Conservation (phyloP, 2,329 filamentous ascomycete genomes). For the Paecilomyces dactylethromorphus region DNA sequence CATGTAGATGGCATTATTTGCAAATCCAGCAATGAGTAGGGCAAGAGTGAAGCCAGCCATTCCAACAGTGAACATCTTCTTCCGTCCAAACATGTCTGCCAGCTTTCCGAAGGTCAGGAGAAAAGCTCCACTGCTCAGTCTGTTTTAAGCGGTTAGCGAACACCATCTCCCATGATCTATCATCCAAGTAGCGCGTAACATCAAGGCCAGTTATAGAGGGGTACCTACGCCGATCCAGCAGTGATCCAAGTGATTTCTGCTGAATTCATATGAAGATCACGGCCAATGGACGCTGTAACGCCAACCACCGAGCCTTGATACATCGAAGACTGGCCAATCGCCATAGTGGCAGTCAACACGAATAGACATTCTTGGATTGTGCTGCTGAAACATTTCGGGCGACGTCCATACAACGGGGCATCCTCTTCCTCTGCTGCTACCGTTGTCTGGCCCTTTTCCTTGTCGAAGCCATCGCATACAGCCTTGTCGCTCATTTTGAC, state of each 20-base stretch:
- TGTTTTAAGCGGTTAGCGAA: conserved; percentile 15
- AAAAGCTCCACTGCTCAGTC: conserved; percentile 57
- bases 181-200: neutral
- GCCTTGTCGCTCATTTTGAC: neutral
- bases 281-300: conserved; percentile 55
- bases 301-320: conserved; percentile 54
- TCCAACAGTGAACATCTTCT: conserved; percentile 53
- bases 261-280: conserved; percentile 56
- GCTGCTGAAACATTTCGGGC: conserved; percentile 49
- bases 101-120: conserved; percentile 61
- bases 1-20: conserved; percentile 51
- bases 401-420: neutral
- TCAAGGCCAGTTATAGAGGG: neutral
- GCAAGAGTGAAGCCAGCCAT: conserved; percentile 55
- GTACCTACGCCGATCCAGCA: conserved; percentile 50
- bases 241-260: conserved; percentile 63
- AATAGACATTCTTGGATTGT: conserved; percentile 60
- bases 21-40: conserved; percentile 53
- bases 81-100: conserved; percentile 61
- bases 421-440: neutral
- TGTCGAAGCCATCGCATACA: neutral
- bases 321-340: conserved; percentile 57
- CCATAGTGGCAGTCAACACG: conserved; percentile 60
- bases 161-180: neutral
- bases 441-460: neutral